phyloP scores from a whole-genome alignment of 192 early-diverging fungal genomes.

The Entrophospora sp. region DNA sequence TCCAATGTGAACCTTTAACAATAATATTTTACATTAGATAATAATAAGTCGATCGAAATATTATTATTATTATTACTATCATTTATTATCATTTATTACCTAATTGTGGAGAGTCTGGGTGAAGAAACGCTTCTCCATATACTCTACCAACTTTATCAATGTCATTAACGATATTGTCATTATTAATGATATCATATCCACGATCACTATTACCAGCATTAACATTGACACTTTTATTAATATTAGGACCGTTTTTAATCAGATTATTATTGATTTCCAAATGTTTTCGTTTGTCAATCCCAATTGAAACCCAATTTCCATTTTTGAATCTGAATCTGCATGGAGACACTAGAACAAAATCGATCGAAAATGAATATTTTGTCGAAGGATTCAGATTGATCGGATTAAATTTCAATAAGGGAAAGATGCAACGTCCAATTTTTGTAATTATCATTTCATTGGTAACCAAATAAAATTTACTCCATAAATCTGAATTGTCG shows the following conservation, averaged over 20 bases:
- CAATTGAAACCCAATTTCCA: slow-evolving; percentile 26
- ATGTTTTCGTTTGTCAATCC: neutral
- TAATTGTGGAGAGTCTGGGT: slow-evolving; percentile 25
- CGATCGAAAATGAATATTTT: slow-evolving; percentile 30
- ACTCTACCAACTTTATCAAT: neutral
- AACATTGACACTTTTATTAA: neutral
- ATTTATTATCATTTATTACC: slow-evolving; percentile 7
- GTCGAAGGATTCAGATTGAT: slow-evolving; percentile 32
- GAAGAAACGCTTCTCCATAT: slow-evolving; percentile 5
- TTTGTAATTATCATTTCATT: slow-evolving; percentile 62
- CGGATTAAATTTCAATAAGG: slow-evolving; percentile 32
- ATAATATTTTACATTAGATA: too few species aligned
- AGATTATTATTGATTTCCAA: slow-evolving; percentile 6
- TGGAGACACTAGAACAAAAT: slow-evolving; percentile 34
- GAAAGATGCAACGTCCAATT: slow-evolving; percentile 48
- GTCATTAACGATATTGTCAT: too few species aligned
- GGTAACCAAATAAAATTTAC: slow-evolving; percentile 25
- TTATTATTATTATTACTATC: neutral
- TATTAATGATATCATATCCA: too few species aligned
- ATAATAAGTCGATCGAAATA: too few species aligned
- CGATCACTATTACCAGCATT: too few species aligned
- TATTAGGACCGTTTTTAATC: too few species aligned
- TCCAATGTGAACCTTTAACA: slow-evolving; percentile 31
- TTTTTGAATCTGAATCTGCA: slow-evolving; percentile 29
- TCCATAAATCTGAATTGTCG: slow-evolving; percentile 29